These are phyloP conservation scores for Gaeumannomyces sp. DNA, from an alignment of 2,329 filamentous ascomycete species.

Conservation along the genomic window DNA sequence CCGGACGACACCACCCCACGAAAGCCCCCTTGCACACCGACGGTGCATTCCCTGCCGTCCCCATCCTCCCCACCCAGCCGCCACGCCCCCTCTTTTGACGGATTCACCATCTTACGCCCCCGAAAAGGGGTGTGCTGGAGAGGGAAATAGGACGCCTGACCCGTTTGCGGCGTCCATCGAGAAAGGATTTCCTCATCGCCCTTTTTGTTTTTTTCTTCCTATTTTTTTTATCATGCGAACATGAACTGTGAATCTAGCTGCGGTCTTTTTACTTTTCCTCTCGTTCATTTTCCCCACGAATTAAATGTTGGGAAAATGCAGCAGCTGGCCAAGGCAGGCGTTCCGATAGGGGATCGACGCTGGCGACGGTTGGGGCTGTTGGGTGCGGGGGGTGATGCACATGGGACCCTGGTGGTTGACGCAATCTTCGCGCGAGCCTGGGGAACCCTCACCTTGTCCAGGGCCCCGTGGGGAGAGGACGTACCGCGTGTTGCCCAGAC, in stretches of 20 bases:
- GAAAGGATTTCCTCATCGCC: neutral
- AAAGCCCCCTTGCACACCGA: constrained; percentile 2
- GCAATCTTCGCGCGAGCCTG: neutral
- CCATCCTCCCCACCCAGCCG: neutral
- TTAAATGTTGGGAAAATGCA: neutral
- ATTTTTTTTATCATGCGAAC: too few species aligned
- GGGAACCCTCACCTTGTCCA: neutral
- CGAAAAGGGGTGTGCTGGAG: neutral
- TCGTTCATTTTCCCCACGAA: neutral
- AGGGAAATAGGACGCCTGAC: too few species aligned
- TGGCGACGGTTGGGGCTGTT: neutral
- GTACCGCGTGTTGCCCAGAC: neutral
- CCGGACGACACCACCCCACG: neutral
- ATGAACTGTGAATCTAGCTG: too few species aligned
- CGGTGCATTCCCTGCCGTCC: constrained; percentile 4
- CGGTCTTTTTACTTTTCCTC: neutral
- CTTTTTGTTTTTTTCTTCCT: neutral
- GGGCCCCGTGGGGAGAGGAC: too few species aligned
- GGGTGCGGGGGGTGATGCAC: neutral
- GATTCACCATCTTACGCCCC: neutral
- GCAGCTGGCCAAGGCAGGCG: too few species aligned
- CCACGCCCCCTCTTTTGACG: neutral
- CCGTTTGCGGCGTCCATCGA: too few species aligned
- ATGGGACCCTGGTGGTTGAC: neutral
- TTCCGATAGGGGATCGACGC: neutral